A percentile compares a stretch with the other conserved stretches of the same genome.
Conservation (phyloP, 2,329 filamentous ascomycete species). For the Penicillium italicum region DNA sequence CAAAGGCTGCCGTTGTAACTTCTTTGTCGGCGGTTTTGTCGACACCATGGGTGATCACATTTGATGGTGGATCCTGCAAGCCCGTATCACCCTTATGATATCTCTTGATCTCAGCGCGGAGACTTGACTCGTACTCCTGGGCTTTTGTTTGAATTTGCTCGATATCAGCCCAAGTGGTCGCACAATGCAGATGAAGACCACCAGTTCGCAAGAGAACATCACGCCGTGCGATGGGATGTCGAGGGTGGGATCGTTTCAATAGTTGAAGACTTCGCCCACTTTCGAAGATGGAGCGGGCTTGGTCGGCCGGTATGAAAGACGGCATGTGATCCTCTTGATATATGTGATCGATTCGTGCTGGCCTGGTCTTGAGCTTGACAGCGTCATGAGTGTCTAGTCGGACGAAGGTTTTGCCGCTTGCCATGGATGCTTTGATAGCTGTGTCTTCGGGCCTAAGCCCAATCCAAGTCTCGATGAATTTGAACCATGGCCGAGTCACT, state of each 20-base stretch:
- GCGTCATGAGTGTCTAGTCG: slow-evolving; percentile 57
- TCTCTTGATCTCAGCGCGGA: slow-evolving; percentile 39
- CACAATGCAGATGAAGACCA: slow-evolving; percentile 62
- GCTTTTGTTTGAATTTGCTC: slow-evolving; percentile 61
- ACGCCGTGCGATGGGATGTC: slow-evolving; percentile 63
- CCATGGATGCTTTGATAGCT: slow-evolving; percentile 49
- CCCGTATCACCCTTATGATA: slow-evolving; percentile 36
- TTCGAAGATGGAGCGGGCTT: slow-evolving; percentile 71
- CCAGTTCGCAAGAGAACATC: slow-evolving; percentile 46
- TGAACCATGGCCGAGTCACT: slow-evolving; percentile 63
- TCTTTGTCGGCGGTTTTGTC: neutral
- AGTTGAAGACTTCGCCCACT: slow-evolving; percentile 73
- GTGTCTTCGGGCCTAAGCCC: slow-evolving; percentile 61
- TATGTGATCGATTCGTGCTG: slow-evolving; percentile 61
- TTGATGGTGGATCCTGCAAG: neutral
- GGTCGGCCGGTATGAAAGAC: slow-evolving; percentile 65
- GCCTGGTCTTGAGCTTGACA: slow-evolving; percentile 54
- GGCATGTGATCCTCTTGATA: slow-evolving; percentile 58
- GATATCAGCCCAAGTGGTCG: slow-evolving; percentile 69
- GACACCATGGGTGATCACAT: neutral
- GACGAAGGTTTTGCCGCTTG: slow-evolving; percentile 57
- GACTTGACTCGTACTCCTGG: slow-evolving; percentile 36
- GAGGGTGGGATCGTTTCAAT: slow-evolving; percentile 65
- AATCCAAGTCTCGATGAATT: slow-evolving; percentile 69
- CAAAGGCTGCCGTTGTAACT: slow-evolving; percentile 25